Percentiles rank a stretch among this genome's conserved stretches.
Evolutionary conservation across 1,284 basidiomycete genomes (phyloP).

Genomic region (Gomphus bonarii): DNA sequence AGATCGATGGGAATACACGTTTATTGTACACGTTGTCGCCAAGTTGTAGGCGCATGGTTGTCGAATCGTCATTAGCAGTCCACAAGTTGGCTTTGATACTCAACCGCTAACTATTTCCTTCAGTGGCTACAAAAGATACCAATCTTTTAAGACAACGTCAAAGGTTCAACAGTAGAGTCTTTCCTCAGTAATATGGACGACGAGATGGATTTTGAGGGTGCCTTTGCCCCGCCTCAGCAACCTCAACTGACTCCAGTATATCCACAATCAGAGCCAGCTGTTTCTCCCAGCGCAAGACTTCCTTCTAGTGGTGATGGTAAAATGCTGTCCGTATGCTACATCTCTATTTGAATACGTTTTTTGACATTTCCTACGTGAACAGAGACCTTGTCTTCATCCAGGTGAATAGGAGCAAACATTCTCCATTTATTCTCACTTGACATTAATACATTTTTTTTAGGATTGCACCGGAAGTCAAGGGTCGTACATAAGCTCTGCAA

Average conservation of each 20-base stretch:
- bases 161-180: background rate
- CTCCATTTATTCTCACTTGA: background rate
- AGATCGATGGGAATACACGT: slow-evolving; percentile 9
- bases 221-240: slow-evolving; percentile 24
- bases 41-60: slow-evolving; percentile 4
- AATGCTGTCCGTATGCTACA: slow-evolving; percentile 70
- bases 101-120: background rate
- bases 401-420: background rate
- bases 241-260: slow-evolving; percentile 24
- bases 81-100: slow-evolving; percentile 9
- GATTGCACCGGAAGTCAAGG: slow-evolving; percentile 88
- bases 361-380: slow-evolving; percentile 12
- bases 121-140: background rate
- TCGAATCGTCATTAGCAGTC: background rate
- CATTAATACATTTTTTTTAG: slow-evolving; percentile 44
- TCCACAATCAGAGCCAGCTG: background rate
- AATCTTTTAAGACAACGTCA: background rate
- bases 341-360: slow-evolving; percentile 19
- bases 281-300: slow-evolving; percentile 20
- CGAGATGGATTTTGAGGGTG: slow-evolving; percentile 59
- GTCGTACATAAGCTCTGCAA: slow-evolving; percentile 81
- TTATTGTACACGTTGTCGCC: background rate
- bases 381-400: slow-evolving; percentile 69
- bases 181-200: slow-evolving; percentile 54
- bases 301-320: slow-evolving; percentile 40